Evolutionary conservation across 2,329 filamentous ascomycete genomes (phyloP).

Genomic region (Didymella glomerata): DNA sequence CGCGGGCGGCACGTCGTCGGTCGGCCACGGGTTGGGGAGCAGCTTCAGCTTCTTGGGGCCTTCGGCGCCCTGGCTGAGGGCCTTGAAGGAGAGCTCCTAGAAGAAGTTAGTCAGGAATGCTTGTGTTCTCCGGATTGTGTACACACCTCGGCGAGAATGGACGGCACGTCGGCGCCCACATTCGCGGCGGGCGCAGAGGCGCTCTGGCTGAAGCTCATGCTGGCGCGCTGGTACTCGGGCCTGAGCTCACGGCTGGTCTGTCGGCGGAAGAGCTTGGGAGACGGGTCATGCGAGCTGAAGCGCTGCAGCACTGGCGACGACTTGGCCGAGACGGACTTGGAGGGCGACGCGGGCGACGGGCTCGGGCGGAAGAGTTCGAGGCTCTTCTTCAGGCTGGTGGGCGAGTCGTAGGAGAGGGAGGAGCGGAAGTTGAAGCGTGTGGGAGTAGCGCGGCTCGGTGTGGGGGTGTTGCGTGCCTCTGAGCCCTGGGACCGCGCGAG

Average conservation of each 20-base stretch:
- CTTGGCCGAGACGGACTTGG: conserved; percentile 26
- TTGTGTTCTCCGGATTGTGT: too few relatives aligned
- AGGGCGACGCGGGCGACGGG: conserved; percentile 30
- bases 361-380: conserved; percentile 37
- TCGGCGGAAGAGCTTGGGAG: conserved; percentile 31
- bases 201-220: conserved; percentile 69
- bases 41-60: conserved; percentile 83
- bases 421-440: conserved; percentile 8
- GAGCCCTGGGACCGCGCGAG: conserved; percentile 21
- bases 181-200: conserved; percentile 54
- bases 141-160: conserved; percentile 83
- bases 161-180: conserved; percentile 72
- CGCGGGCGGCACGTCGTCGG: conserved; percentile 72
- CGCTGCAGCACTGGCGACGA: conserved; percentile 26
- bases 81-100: conserved; percentile 79
- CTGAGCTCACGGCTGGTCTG: conserved; percentile 40
- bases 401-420: conserved; percentile 9
- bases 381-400: conserved; percentile 24
- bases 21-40: conserved; percentile 79
- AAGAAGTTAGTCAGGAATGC: conserved; percentile 20
- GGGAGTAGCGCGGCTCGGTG: conserved; percentile 17
- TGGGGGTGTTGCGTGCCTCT: conserved; percentile 22
- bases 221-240: conserved; percentile 39
- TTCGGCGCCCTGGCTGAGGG: conserved; percentile 62
- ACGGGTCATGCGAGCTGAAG: conserved; percentile 41